A percentile compares a stretch with the other conserved stretches of the same genome.
Conservation (phyloP, 2,329 filamentous ascomycete species). For the Penicillium sp. region DNA sequence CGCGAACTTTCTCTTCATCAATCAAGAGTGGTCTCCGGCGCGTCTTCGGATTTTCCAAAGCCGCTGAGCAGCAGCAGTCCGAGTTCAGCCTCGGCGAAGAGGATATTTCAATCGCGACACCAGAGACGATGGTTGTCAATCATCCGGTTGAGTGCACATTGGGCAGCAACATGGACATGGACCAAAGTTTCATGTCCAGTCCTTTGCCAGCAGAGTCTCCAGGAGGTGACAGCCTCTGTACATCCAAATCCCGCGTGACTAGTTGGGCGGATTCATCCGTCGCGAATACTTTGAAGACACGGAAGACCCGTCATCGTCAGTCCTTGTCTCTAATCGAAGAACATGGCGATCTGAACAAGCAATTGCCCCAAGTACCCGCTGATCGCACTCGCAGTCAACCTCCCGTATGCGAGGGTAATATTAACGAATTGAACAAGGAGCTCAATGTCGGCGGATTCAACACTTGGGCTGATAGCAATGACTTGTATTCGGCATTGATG, state of each 20-base stretch:
- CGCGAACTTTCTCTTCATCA: slow-evolving; percentile 49
- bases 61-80: slow-evolving; percentile 16
- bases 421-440: not conserved
- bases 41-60: slow-evolving; percentile 46
- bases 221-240: slow-evolving; percentile 44
- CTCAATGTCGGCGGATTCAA: slow-evolving; percentile 27
- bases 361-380: slow-evolving; percentile 13
- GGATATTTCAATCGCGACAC: no score
- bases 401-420: slow-evolving; percentile 23
- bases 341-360: slow-evolving; percentile 38
- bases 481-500: slow-evolving; percentile 53
- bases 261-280: slow-evolving; percentile 57
- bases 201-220: slow-evolving; percentile 33
- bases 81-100: not conserved
- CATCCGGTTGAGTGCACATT: not conserved
- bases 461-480: slow-evolving; percentile 44
- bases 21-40: slow-evolving; percentile 51
- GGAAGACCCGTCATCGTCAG: slow-evolving; percentile 42
- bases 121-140: not conserved
- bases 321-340: slow-evolving; percentile 54
- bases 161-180: not conserved
- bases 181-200: slow-evolving; percentile 7
- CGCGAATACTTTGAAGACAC: slow-evolving; percentile 48
- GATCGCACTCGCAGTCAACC: slow-evolving; percentile 1
- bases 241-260: slow-evolving; percentile 52